A percentile compares a stretch with the other conserved stretches of the same genome.
Evolutionary conservation across 2,329 filamentous ascomycete genomes (phyloP).

Genomic region (Lasiodiplodia citricola): DNA sequence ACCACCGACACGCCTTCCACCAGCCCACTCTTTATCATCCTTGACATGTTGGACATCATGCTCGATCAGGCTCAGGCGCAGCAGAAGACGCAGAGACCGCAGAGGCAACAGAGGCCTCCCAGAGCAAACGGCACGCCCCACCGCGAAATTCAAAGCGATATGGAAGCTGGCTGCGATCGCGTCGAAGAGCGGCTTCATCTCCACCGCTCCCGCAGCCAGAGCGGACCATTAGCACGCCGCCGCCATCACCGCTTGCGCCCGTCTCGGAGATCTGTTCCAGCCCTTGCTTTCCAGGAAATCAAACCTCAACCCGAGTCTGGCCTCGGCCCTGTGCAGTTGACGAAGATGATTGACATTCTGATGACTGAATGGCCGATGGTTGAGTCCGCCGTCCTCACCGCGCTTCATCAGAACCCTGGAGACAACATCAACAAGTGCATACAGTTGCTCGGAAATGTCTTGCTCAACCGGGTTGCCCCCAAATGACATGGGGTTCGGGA

Average conservation of each 20-base stretch:
- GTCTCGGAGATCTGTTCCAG: constrained; percentile 6
- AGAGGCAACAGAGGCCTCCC: not conserved
- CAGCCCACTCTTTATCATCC: constrained; percentile 19
- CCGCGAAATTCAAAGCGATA: not conserved
- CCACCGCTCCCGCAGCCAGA: constrained; percentile 9
- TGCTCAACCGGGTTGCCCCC: not conserved
- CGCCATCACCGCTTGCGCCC: constrained; percentile 14
- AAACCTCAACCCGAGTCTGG: not conserved
- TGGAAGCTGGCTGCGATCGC: not conserved
- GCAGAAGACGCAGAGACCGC: not conserved
- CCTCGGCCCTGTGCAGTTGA: constrained; percentile 6
- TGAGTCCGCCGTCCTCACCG: constrained; percentile 3
- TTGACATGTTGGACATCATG: constrained; percentile 25
- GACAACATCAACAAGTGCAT: constrained; percentile 13
- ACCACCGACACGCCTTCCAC: constrained; percentile 14
- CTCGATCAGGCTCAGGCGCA: constrained; percentile 4
- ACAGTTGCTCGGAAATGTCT: not conserved
- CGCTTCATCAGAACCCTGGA: constrained; percentile 11
- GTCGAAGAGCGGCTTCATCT: constrained; percentile 13
- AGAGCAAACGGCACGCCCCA: not conserved
- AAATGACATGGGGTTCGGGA: not conserved
- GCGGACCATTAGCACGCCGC: not conserved
- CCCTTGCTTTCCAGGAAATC: not conserved
- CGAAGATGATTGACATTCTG: constrained; percentile 20
- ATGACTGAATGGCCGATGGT: constrained; percentile 24